Base-by-base conservation (phyloP, 441 rosid species). In the Biscutella auriculata region DNA sequence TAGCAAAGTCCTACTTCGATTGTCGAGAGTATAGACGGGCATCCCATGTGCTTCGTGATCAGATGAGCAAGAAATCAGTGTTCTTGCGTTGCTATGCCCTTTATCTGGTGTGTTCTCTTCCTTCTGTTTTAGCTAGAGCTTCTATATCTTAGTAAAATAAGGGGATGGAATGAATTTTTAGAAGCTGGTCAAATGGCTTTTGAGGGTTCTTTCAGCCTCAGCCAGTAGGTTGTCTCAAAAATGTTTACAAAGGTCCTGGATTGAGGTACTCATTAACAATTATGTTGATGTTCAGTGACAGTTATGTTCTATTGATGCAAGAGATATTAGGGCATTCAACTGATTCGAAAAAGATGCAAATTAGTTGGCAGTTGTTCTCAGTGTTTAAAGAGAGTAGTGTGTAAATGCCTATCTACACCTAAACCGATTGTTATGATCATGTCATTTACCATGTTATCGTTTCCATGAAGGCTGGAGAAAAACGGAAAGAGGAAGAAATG, bases 401-500 rank as follows among this genome's bases (percentile, higher is more conserved):
- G 42, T 21, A 23, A 11, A 37, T 16, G n/a, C 21, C 13, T 25
- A 1, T 12, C 23, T 35, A 12, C 40, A 27, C 6, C 9, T 0
- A 27, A 44, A 16, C 41, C 4, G 25, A 35, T 50, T 9, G 28
- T 9, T 6, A 44, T 5, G 43, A 28, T 47, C 44, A 48, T 47
- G 8, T 15, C 9, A 21, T 56, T 42, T 12, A 29, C 68, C 44
- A 23, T 36, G 60, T 23, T 27, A 21, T 42, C 9, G 10, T 55
- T 37, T 55, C 55, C 5, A 17, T 41, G 70, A 70, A 88, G 91
- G 96, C 98, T 62, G 96, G 95, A 61, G 98, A 92, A 73, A 92
- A 88, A 68, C 76, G 98, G 62, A 92, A 88, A 75, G 98, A 88
- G 39, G 96, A 88, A 68, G 98, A 91, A 73, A 82, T 69, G 69